Evolutionary conservation across 2,329 filamentous ascomycete genomes (phyloP).

Genomic region (Aspergillus sp.): DNA sequence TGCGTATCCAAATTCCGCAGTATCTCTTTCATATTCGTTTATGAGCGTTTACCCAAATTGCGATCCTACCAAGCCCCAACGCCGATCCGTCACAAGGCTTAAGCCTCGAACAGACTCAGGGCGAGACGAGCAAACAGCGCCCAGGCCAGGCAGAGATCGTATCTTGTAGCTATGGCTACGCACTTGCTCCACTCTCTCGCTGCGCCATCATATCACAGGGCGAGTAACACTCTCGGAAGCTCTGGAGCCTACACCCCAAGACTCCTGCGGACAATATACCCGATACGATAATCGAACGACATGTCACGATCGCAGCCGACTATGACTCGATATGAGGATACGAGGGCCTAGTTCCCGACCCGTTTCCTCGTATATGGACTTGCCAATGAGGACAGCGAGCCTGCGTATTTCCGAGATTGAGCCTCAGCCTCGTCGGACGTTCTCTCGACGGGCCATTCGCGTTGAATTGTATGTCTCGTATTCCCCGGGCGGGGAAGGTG

Average conservation of each 20-base stretch:
- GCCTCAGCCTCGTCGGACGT: not conserved
- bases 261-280: not conserved
- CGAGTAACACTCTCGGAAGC: no score
- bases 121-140: not conserved
- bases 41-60: not conserved
- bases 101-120: not conserved
- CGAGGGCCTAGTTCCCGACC: not conserved
- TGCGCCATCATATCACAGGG: not conserved
- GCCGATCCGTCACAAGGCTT: not conserved
- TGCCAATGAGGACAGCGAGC: not conserved
- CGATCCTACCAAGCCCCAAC: not conserved
- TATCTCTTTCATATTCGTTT: not conserved
- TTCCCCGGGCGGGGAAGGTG: not conserved
- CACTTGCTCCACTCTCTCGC: not conserved
- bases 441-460: slow-evolving; percentile 4
- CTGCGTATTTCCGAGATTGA: not conserved
- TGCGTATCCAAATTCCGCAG: not conserved
- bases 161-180: not conserved
- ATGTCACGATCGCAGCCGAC: not conserved
- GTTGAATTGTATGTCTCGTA: not conserved
- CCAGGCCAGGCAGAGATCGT: not conserved
- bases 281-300: no score
- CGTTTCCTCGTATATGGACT: not conserved
- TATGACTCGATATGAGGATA: not conserved
- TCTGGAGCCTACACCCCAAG: not conserved